phyloP scores from a whole-genome alignment of 176 grass and related monocot species.

The Carex kokanica region DNA sequence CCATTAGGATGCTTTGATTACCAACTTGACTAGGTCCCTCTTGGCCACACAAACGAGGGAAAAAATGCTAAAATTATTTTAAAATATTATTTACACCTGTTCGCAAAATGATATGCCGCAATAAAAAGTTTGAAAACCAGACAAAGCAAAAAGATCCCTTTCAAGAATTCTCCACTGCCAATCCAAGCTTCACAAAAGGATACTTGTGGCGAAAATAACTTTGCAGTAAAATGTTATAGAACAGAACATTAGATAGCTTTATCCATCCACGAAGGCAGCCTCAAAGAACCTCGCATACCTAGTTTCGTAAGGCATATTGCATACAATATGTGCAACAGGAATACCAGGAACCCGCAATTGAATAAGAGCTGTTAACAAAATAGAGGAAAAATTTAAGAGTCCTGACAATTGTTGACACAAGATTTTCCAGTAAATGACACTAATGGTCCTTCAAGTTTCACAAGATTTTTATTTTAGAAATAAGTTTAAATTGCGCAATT shows the following conservation, averaged over 20 bases:
- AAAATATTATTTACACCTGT: neutral
- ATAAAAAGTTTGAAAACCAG: neutral
- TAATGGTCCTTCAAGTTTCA: conserved; percentile 4
- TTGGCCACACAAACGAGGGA: neutral
- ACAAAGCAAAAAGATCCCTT: neutral
- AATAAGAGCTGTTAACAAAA: conserved; percentile 59
- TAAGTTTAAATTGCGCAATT: neutral
- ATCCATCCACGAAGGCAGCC: conserved; percentile 66
- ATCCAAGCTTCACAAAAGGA: conserved; percentile 1
- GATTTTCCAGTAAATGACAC: neutral
- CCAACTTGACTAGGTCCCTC: neutral
- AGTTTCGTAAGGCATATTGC: conserved; percentile 72
- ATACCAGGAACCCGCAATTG: conserved; percentile 83
- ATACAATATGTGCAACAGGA: conserved; percentile 82
- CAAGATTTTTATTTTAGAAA: neutral
- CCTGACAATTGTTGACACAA: neutral
- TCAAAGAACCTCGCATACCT: conserved; percentile 65
- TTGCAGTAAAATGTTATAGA: neutral
- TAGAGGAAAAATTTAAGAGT: neutral
- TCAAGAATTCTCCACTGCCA: neutral
- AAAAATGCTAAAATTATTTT: neutral
- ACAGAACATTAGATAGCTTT: conserved; percentile 35
- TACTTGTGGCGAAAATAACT: neutral
- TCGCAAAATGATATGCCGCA: neutral
- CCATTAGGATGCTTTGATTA: neutral